A percentile compares a stretch with the other conserved stretches of the same genome.
phyloP scores from a whole-genome alignment of 2,329 filamentous ascomycete species.

The Chrysosporium queenslandicum region DNA sequence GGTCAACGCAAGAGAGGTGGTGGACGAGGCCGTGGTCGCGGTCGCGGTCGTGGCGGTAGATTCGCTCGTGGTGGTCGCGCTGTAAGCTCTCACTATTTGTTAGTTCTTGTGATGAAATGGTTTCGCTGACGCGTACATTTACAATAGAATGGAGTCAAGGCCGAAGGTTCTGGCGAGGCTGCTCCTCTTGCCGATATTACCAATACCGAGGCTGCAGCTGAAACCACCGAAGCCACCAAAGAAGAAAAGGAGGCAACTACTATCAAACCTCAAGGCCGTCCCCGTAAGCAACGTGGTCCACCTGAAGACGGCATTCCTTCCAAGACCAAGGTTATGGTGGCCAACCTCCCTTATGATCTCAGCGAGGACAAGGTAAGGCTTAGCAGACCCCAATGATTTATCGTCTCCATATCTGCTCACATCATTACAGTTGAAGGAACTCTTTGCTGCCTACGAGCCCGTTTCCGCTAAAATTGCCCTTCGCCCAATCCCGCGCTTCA shows the following conservation, averaged over 20 bases:
- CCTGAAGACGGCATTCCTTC: conserved; percentile 95
- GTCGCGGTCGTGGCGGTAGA: conserved; percentile 55
- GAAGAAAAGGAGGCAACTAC: conserved; percentile 27
- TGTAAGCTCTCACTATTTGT: conserved; percentile 34
- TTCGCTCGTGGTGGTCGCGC: conserved; percentile 58
- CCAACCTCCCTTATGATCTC: conserved; percentile 96
- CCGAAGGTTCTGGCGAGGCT: conserved; percentile 37
- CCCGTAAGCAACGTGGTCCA: conserved; percentile 77
- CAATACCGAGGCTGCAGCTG: conserved; percentile 33
- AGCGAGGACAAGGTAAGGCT: conserved; percentile 77
- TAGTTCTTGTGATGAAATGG: not conserved
- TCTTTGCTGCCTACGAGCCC: conserved; percentile 86
- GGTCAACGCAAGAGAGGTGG: conserved; percentile 53
- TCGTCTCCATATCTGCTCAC: conserved; percentile 14
- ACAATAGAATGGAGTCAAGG: conserved; percentile 12
- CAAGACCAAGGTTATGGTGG: conserved; percentile 99
- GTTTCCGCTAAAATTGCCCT: conserved; percentile 96
- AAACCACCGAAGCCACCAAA: conserved; percentile 23
- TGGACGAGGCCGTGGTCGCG: conserved; percentile 52
- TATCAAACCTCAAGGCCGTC: conserved; percentile 39
- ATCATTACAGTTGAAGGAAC: conserved; percentile 72
- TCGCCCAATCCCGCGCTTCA: conserved; percentile 96
- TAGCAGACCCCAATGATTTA: not conserved
- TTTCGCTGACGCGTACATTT: not conserved
- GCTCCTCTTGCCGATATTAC: conserved; percentile 52